Conservation (phyloP, 768 basidiomycete species). For the Lactifluus rugatus region DNA sequence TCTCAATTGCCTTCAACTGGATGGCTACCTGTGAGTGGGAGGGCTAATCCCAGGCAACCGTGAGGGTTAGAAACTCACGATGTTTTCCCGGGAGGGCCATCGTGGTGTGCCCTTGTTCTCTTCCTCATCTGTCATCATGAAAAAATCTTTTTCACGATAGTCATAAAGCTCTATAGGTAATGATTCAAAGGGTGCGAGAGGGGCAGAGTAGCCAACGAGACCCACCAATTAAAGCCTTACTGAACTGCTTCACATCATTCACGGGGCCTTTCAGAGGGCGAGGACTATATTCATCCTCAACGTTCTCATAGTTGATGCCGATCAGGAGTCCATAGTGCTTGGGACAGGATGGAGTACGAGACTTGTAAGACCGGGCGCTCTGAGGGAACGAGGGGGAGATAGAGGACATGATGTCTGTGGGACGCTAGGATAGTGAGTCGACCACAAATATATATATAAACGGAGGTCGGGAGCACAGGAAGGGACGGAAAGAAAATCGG, state of each 20-base stretch:
- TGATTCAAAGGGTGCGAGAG: background rate
- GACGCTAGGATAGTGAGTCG: too few species aligned
- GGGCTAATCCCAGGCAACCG: background rate
- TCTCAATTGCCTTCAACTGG: slow-evolving; percentile 14
- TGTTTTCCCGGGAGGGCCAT: slow-evolving; percentile 13
- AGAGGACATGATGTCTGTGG: background rate
- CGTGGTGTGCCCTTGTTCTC: background rate
- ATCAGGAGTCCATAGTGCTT: background rate
- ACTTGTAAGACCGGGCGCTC: background rate
- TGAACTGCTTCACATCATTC: slow-evolving; percentile 7
- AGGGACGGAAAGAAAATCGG: too few species aligned
- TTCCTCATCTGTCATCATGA: slow-evolving; percentile 17
- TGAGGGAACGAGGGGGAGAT: background rate
- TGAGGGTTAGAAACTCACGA: slow-evolving; percentile 3
- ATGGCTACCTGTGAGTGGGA: background rate
- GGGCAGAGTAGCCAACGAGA: background rate
- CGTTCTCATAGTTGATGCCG: slow-evolving; percentile 1
- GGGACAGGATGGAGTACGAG: background rate
- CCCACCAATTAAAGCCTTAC: slow-evolving; percentile 6
- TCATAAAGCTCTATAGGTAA: background rate
- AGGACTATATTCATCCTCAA: too few species aligned
- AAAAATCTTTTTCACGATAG: slow-evolving; percentile 5
- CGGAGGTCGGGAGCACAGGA: too few species aligned
- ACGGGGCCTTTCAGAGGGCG: slow-evolving; percentile 1
- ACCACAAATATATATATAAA: too few species aligned